Evolutionary conservation across 2,329 filamentous ascomycete genomes (phyloP), one percentile per base, ranked within the genome.

Genomic region (Zasmidium angulare): DNA sequence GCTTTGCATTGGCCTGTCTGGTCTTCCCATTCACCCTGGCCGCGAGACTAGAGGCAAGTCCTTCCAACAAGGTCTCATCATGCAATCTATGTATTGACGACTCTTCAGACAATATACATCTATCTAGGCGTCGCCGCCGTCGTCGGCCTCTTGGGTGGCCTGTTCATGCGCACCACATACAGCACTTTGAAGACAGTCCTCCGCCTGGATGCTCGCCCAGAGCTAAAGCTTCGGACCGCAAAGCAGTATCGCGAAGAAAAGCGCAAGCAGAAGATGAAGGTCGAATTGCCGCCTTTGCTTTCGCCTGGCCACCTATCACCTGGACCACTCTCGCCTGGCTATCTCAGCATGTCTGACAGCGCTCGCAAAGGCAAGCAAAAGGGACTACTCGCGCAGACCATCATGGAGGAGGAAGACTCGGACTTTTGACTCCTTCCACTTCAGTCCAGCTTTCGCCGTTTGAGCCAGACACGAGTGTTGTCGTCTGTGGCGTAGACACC

Each of bases 371-470:
- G 78, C 56, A 75, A 77, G 53, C 75, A 76, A 3, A 75, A 78
- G 53, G 82, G 82, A 1, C 71, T 90, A 19, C 74, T 89, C 47
- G 81, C 82, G 24, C 85, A 89, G 70, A 89, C 86, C 0, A 91
- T 91, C 62, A 81, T 88, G 58, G 89, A 90, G 72, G 89, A 91
- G 71, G 86, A 88, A 53, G 87, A 89, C 70, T 80, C 77, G 0
- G 78, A 80, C 49, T 78, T 75, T 53, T 80, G 65, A 75, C n/a
- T 10, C 6, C 20, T n/a, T 2, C n/a, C 3, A 31, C 46, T 10
- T 48, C 43, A 46, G 6, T 19, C 26, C 11, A 64, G 43, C 43
- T 62, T 59, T 46, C 71, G 65, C 23, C 66, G 64, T 59, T 63
- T 80, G 54, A 88, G 76, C 69, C 79, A 81, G 2, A 86, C 85